These are phyloP conservation scores for Chaetomium sp. DNA, from an alignment of 2,329 filamentous ascomycete genomes.

Conservation along the genomic window DNA sequence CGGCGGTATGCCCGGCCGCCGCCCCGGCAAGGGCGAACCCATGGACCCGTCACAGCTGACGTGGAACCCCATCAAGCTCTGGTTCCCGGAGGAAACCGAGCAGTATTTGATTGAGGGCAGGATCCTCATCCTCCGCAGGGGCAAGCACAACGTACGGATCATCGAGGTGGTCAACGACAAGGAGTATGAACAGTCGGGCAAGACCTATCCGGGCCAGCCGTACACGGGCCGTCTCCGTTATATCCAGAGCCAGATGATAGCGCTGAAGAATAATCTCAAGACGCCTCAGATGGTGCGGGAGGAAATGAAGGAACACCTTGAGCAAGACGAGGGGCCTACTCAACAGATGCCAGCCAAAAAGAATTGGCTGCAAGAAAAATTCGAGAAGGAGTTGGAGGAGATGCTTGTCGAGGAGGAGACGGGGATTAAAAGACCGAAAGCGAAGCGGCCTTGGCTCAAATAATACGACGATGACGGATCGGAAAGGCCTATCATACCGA, in stretches of 20 bases:
- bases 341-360: no score
- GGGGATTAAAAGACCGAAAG: not conserved
- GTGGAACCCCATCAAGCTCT: conserved; percentile 64
- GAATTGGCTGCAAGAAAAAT: conserved; percentile 22
- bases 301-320: conserved; percentile 5
- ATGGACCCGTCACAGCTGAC: conserved; percentile 48
- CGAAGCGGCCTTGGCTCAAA: not conserved
- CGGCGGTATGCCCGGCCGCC: conserved; percentile 51
- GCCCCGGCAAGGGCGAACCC: conserved; percentile 30
- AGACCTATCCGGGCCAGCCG: conserved; percentile 57
- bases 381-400: conserved; percentile 34
- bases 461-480: no score
- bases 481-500: no score
- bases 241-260: conserved; percentile 44
- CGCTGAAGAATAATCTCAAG: conserved; percentile 37
- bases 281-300: conserved; percentile 37
- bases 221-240: conserved; percentile 52
- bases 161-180: conserved; percentile 61
- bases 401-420: conserved; percentile 15
- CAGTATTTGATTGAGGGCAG: conserved; percentile 63
- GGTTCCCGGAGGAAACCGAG: conserved; percentile 58
- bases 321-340: conserved; percentile 23
- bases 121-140: conserved; percentile 62
- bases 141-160: conserved; percentile 65
- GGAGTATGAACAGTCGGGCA: conserved; percentile 53